Evolutionary conservation across 306 rosid species (phyloP), one percentile per base, ranked within the genome.

Genomic region (Biancaea sappan): DNA sequence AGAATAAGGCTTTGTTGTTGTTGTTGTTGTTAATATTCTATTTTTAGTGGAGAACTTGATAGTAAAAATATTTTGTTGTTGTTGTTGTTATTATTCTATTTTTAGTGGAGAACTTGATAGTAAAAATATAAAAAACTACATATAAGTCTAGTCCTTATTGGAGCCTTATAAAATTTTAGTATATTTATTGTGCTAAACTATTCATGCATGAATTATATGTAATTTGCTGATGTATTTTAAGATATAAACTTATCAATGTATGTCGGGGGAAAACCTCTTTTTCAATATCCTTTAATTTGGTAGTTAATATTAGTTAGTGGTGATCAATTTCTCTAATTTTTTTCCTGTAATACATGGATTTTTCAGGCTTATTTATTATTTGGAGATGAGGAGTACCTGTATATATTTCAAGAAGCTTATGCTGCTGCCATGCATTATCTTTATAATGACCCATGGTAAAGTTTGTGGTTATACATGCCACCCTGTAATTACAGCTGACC

Each of bases 371-470:
- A 94, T 84, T 73, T 94, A 48, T 85, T 94, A 78, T 91, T 94
- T 86, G 97, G 98, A 80, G 94, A 94, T 65, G 98, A 94, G 77
- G 98, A 94, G 74, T 94, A 91, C 91, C 79, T 94, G 77, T 89
- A 88, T 86, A 89, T 94, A 80, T 94, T 94, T 78, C 94, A 89
- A 84, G 98, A 91, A 89, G 98, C 98, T 77, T 94, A 91, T 80
- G 87, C 92, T n/a, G 97, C 98, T 66, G 98, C 81, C 34, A 94
- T 94, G 97, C 96, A 80, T 61, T 84, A 91, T 83, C 96, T 94
- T 71, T 87, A 84, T 80, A 91, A 91, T 21, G 98, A 94, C 43
- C 98, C 98, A 76, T 94, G 98, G 98, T 94, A 91, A 83, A 78
- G 81, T 84, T 79, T 80, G 74, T 78, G 72, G 82, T 82, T 73